phyloP scores from a whole-genome alignment of 2,329 filamentous ascomycete genomes.

The Paramyrothecium sp. region DNA sequence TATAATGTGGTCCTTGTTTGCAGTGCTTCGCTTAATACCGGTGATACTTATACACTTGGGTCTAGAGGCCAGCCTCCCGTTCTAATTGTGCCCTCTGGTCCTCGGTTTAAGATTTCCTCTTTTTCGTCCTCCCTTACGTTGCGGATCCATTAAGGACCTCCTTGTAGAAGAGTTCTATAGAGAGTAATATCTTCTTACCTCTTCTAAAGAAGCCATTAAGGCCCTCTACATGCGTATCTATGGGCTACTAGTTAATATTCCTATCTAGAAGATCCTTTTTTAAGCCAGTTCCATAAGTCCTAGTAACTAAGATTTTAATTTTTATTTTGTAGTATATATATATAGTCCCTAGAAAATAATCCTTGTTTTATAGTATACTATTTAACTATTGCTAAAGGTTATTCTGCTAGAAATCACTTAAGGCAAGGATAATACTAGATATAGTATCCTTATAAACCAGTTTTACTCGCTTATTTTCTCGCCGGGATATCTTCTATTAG shows the following conservation, averaged over 20 bases:
- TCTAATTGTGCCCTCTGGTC: background rate
- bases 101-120: background rate
- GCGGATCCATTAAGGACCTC: background rate
- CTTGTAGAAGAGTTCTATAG: background rate
- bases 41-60: too few relatives aligned
- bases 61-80: background rate
- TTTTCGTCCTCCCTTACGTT: background rate
- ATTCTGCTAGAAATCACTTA: background rate
- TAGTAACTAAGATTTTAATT: slow-evolving; percentile 1
- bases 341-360: background rate
- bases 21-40: too few relatives aligned
- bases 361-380: slow-evolving; percentile 1
- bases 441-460: slow-evolving; percentile 1
- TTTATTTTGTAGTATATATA: slow-evolving; percentile 1
- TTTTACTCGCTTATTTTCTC: background rate
- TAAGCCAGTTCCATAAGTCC: slow-evolving; percentile 1
- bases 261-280: background rate
- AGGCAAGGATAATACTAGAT: background rate
- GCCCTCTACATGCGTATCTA: background rate
- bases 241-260: background rate
- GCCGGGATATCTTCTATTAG: background rate
- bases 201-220: background rate
- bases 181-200: background rate
- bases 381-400: background rate
- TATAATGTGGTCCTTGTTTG: too few relatives aligned